Base-by-base conservation (phyloP, 192 early-diverging fungal genomes). In the Podochytrium sp. region DNA sequence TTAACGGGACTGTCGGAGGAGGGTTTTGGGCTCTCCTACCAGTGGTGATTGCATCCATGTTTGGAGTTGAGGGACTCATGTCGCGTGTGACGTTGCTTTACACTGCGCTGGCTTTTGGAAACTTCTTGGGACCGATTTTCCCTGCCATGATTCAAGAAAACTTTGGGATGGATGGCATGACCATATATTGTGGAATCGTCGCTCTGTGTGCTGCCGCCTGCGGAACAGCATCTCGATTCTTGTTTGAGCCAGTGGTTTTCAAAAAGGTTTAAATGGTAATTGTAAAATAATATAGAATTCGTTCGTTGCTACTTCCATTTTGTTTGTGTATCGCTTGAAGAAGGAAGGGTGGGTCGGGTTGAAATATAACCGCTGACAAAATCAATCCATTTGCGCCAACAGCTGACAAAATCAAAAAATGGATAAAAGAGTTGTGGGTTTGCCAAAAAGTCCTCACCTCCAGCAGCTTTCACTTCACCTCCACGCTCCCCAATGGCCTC, bases 1-100 rank as follows among this genome's bases (percentile, higher is more conserved):
- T 84, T 30, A 85, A 77, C 57, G 86, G 86, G 3, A 25, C 30
- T 35, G 38, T 65, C 27, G 63, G 63, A 27, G 63, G 63, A 25
- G 39, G 29, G 6, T 65, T 65, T 47, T 65, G 63, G 63, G 78
- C 80, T 2, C 68, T 86, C 3, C 43, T 83, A 2, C 81, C 81
- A 25, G 73, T 74, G 2, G 73, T 74, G n/a, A 39, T 74, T 34
- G 62, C 62, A 18, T 25, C 29, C 10, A 16, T 74, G 14, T 74
- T 74, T 52, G 73, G 73, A 5, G 59, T 39, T 5, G 73, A 74
- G 1, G 63, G 63, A 1, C 23, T 74, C 42, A 40, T 62, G 29
- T 65, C 60, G 6, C 16, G 73, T 10, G 55, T 74, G 5, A 56
- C 64, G 14, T 3, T 74, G 2, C 73, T 74, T 2, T 74, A 65